These are phyloP conservation scores for Mucor irregularis DNA, from an alignment of 371 early-diverging fungal species.

Conservation along the genomic window DNA sequence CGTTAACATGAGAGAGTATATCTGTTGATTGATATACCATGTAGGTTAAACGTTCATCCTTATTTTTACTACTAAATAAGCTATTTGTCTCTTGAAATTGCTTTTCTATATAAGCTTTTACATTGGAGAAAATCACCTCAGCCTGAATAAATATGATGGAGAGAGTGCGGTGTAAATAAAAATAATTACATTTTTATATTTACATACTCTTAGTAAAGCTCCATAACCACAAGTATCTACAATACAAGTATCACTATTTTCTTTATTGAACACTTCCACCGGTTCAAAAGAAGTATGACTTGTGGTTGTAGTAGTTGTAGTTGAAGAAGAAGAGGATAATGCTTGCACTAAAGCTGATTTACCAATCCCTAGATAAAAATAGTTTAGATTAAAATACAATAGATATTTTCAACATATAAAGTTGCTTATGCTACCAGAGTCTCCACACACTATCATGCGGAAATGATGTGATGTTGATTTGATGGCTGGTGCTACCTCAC, in stretches of 20 bases:
- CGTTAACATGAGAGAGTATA: conserved; percentile 69
- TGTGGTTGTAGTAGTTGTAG: conserved; percentile 10
- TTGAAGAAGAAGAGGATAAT: conserved; percentile 35
- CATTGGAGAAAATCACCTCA: conserved; percentile 29
- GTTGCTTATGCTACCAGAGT: conserved; percentile 61
- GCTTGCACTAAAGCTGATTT: conserved; percentile 52
- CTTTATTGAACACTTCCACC: conserved; percentile 7
- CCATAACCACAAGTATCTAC: conserved; percentile 67
- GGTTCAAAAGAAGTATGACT: conserved; percentile 5
- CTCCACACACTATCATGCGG: conserved; percentile 58
- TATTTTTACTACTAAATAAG: conserved; percentile 25
- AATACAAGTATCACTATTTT: conserved; percentile 40
- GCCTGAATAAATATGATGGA: conserved; percentile 33
- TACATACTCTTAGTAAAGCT: conserved; percentile 50
- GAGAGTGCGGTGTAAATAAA: background rate
- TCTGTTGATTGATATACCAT: conserved; percentile 13
- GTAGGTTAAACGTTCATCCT: conserved; percentile 15
- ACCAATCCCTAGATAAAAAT: conserved; percentile 40
- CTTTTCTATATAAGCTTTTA: conserved; percentile 34
- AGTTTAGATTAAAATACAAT: background rate
- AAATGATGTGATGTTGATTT: conserved; percentile 19
- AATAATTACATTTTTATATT: conserved; percentile 24
- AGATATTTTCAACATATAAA: too few species aligned
- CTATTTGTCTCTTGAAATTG: conserved; percentile 38
- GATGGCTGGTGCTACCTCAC: conserved; percentile 7